These are phyloP conservation scores for Rutstroemia sp. DNA, from an alignment of 2,329 filamentous ascomycete genomes.

Conservation along the genomic window DNA sequence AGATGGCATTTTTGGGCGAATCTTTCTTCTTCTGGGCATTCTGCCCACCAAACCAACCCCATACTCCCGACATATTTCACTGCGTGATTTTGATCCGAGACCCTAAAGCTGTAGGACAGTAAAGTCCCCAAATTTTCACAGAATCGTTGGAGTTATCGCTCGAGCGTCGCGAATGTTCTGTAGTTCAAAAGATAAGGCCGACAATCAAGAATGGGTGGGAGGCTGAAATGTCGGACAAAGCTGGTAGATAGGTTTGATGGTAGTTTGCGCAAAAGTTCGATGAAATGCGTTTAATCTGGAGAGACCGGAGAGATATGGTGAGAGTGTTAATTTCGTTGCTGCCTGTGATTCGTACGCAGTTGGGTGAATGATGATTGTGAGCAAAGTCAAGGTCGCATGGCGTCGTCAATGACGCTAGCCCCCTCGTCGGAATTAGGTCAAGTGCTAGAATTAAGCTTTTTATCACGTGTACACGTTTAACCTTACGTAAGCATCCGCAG, in stretches of 20 bases:
- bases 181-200: background rate
- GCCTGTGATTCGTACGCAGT: constrained; percentile 14
- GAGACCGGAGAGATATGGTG: too few species aligned
- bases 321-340: constrained; percentile 11
- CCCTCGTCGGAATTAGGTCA: background rate
- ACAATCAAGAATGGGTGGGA: constrained; percentile 21
- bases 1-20: constrained; percentile 92
- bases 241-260: background rate
- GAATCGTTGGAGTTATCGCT: background rate
- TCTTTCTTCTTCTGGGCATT: constrained; percentile 83
- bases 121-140: constrained; percentile 3
- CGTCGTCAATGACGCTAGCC: constrained; percentile 15
- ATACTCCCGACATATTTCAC: constrained; percentile 55
- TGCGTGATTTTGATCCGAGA: constrained; percentile 10
- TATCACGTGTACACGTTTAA: background rate
- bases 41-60: constrained; percentile 88
- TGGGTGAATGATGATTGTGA: constrained; percentile 7
- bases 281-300: background rate
- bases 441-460: constrained; percentile 2
- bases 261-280: background rate
- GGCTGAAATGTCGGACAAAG: constrained; percentile 12
- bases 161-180: constrained; percentile 2
- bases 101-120: constrained; percentile 7
- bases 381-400: constrained; percentile 3
- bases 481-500: too few species aligned